phyloP scores from a whole-genome alignment of 1,284 basidiomycete species.

The Neonothopanus nambi region DNA sequence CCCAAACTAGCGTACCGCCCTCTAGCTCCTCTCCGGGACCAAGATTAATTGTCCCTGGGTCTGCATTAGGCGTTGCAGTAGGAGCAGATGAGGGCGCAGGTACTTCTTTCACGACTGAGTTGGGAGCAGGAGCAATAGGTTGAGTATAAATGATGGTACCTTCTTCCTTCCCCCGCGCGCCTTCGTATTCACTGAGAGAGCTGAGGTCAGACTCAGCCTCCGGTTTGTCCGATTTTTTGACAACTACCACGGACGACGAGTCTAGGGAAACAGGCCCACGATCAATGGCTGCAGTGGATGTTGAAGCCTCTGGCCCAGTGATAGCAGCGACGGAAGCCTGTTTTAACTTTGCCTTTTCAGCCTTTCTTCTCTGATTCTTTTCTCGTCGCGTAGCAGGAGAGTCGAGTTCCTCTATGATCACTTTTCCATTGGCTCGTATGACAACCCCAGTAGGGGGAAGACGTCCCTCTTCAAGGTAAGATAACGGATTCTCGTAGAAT shows the following conservation, averaged over 20 bases:
- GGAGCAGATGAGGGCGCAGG: no score
- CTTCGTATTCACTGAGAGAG: background rate
- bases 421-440: conserved; percentile 31
- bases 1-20: conserved; percentile 52
- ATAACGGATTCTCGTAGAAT: background rate
- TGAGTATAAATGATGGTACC: no score
- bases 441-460: background rate
- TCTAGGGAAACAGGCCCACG: background rate
- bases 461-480: conserved; percentile 1
- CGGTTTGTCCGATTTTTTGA: background rate
- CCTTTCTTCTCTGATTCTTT: conserved; percentile 50
- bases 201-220: background rate
- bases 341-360: conserved; percentile 31
- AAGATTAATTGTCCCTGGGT: conserved; percentile 12
- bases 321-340: background rate
- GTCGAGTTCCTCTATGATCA: conserved; percentile 69
- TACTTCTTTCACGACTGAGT: no score
- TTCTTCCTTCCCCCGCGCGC: background rate
- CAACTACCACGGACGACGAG: background rate
- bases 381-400: conserved; percentile 63
- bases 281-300: background rate
- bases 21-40: conserved; percentile 4
- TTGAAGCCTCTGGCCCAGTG: background rate
- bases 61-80: background rate
- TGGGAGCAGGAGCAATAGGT: no score